A percentile compares a stretch with the other conserved stretches of the same genome.
These are phyloP conservation scores for Hanseniaspora uvarum DNA, from an alignment of 1,139 yeast genomes.

Conservation along the genomic window DNA sequence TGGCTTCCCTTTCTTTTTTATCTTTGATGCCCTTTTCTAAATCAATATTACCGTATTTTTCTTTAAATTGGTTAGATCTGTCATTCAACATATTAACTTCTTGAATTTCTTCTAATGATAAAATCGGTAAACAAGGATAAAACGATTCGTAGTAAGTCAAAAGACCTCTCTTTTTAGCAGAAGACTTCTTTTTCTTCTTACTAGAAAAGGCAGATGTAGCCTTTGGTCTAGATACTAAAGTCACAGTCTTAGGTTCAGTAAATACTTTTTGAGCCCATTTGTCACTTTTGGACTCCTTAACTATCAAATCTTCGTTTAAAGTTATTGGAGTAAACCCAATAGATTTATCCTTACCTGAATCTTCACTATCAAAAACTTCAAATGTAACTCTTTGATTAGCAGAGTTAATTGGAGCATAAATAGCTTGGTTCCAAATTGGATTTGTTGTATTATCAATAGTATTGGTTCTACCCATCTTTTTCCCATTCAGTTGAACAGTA, in stretches of 20 bases:
- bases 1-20: slow-evolving; percentile 25
- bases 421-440: slow-evolving; percentile 79
- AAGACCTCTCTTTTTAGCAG: slow-evolving; percentile 39
- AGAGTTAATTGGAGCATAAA: slow-evolving; percentile 71
- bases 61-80: slow-evolving; percentile 30
- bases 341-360: slow-evolving; percentile 65
- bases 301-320: slow-evolving; percentile 50
- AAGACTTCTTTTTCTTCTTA: slow-evolving; percentile 45
- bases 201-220: slow-evolving; percentile 6
- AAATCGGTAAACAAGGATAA: slow-evolving; percentile 69
- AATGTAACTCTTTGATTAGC: slow-evolving; percentile 70
- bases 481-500: slow-evolving; percentile 67
- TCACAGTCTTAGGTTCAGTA: slow-evolving; percentile 46
- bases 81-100: slow-evolving; percentile 43
- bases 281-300: slow-evolving; percentile 45
- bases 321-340: slow-evolving; percentile 71
- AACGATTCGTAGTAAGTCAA: slow-evolving; percentile 65
- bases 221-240: slow-evolving; percentile 44
- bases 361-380: slow-evolving; percentile 88
- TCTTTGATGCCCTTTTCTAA: slow-evolving; percentile 25
- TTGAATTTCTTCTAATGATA: slow-evolving; percentile 60
- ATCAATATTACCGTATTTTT: slow-evolving; percentile 26
- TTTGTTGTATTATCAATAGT: slow-evolving; percentile 56
- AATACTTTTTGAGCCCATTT: slow-evolving; percentile 54
- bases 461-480: slow-evolving; percentile 65